These are phyloP conservation scores for Trametes sp. DNA, from an alignment of 1,284 basidiomycete genomes.

Conservation along the genomic window DNA sequence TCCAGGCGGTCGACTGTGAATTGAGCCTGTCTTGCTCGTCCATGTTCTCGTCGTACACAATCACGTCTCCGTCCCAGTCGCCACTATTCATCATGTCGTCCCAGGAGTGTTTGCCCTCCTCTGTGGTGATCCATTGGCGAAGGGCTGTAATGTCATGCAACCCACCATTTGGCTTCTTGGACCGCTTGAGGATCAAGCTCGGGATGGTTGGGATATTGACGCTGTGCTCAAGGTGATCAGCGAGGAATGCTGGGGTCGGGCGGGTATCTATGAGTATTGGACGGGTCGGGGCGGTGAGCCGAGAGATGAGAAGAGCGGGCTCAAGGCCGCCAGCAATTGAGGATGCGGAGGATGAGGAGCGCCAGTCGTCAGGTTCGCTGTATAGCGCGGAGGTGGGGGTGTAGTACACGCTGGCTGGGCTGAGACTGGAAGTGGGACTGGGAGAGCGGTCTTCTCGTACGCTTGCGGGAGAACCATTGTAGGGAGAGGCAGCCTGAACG, in stretches of 20 bases:
- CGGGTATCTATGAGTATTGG: slow-evolving; percentile 85
- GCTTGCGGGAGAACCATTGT: slow-evolving; percentile 37
- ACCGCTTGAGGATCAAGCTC: slow-evolving; percentile 86
- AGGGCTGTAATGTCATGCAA: slow-evolving; percentile 72
- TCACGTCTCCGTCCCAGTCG: slow-evolving; percentile 76
- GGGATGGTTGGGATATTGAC: slow-evolving; percentile 83
- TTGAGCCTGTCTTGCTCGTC: slow-evolving; percentile 66
- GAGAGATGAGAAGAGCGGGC: slow-evolving; percentile 55
- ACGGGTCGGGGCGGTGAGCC: slow-evolving; percentile 56
- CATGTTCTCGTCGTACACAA: slow-evolving; percentile 81
- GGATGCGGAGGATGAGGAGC: slow-evolving; percentile 36
- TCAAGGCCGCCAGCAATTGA: slow-evolving; percentile 50
- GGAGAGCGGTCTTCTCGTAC: slow-evolving; percentile 45
- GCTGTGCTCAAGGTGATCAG: slow-evolving; percentile 69
- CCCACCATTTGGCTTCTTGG: slow-evolving; percentile 67
- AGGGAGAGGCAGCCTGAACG: slow-evolving; percentile 41
- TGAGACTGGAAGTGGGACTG: slow-evolving; percentile 57
- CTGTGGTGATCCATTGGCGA: slow-evolving; percentile 80
- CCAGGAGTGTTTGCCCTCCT: slow-evolving; percentile 73
- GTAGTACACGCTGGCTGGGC: slow-evolving; percentile 61
- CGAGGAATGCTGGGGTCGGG: slow-evolving; percentile 67
- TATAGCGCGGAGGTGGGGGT: slow-evolving; percentile 59
- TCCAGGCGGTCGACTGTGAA: slow-evolving; percentile 65
- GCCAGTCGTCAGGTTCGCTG: slow-evolving; percentile 36
- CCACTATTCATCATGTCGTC: slow-evolving; percentile 58